phyloP scores from a whole-genome alignment of 345 rosid species.

The Orychophragmus violaceus region DNA sequence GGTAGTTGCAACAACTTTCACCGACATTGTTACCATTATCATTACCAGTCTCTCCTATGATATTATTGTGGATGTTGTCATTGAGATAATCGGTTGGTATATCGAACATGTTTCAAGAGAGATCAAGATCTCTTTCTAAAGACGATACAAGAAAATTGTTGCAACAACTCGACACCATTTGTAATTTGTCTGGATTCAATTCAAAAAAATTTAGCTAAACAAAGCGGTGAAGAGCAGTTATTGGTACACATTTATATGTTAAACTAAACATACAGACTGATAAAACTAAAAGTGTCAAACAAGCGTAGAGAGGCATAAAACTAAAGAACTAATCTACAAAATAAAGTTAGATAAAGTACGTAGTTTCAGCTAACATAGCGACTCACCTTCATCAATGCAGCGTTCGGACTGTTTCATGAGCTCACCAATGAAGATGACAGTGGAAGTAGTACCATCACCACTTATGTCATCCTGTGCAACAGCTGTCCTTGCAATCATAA shows the following conservation, averaged over 20 bases:
- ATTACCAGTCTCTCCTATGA: not conserved
- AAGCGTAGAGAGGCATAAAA: not conserved
- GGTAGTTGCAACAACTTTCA: not conserved
- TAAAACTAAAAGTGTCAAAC: not conserved
- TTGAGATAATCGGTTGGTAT: not conserved
- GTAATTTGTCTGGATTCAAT: not conserved
- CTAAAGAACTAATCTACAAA: not conserved
- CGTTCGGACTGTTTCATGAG: conserved; percentile 98
- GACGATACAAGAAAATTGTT: not conserved
- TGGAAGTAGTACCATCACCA: conserved; percentile 98
- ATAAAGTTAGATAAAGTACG: not conserved
- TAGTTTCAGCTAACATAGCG: not conserved
- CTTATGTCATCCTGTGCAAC: conserved; percentile 99
- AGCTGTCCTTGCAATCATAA: conserved; percentile 99
- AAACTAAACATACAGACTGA: not conserved
- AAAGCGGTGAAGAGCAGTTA: not conserved
- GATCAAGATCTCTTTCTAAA: not conserved
- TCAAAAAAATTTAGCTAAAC: conserved; percentile 3
- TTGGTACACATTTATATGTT: not conserved
- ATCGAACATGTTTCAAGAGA: not conserved
- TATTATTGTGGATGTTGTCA: not conserved
- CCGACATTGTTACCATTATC: not conserved
- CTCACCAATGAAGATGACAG: conserved; percentile 94
- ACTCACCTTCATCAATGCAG: conserved; percentile 86
- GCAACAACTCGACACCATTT: too few species aligned